Base-by-base conservation (phyloP, 192 early-diverging fungal species). In the Rhizophagus clarus region DNA sequence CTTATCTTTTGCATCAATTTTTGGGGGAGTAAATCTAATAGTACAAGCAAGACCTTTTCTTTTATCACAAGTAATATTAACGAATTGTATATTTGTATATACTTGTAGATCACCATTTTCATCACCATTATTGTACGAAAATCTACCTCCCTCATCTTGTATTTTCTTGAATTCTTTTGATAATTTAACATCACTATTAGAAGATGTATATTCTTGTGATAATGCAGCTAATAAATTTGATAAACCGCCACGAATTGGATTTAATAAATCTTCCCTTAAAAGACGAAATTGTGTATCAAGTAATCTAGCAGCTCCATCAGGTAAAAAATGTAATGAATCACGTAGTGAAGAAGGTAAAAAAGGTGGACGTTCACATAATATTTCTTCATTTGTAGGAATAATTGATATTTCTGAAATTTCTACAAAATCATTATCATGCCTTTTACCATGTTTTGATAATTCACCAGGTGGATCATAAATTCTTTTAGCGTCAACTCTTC, bases 281-380 rank as follows among this genome's bases (percentile, higher is more conserved):
- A 92, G 79, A 0, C 90, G 88, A 72, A 91, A 92, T 68, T 91
- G 88, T 22, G 81, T 86, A 80, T 92, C 90, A 14, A 91, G 26
- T 34, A 88, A 83, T 10, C 88, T 84, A 9, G 80, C 84, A 56
- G 84, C 79, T 0, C 90, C 91, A 45, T 49, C 49, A 8, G 82
- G 77, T 1, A 90, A 63, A 76, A 86, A 89, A 80, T 90, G 88
- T 9, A 84, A 87, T 1, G 83, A 69, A 40, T 81, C 79, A 9
- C 34, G 76, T 66, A 12, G 79, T 34, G 83, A 84, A 2, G 34
- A 4, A 34, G 91, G 91, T 28, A 92, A 73, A 76, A 84, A 87
- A 0, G 90, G 88, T 15, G 29, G 22, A 9, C 81, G 73, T 9
- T 17, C n/a, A 49, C 80, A 80, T 24, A 79, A 40, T 24, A 91